Evolutionary conservation across 352 stramenopile species (phyloP).

Genomic region (Phytopythium aichiense): DNA sequence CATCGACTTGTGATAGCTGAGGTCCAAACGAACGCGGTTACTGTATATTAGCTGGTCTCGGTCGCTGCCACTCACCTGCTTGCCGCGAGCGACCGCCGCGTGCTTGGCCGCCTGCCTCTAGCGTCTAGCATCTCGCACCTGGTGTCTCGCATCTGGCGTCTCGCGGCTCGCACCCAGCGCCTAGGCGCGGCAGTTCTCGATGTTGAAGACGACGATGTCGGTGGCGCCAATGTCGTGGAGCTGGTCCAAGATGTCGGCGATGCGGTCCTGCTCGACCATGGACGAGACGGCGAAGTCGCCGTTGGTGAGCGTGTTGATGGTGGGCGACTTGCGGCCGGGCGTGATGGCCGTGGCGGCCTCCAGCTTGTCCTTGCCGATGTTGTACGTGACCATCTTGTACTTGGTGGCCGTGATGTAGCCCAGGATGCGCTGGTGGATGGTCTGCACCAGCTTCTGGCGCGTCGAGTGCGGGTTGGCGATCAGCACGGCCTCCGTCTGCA

Average conservation of each 20-base stretch:
- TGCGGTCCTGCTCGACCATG: constrained; percentile 89
- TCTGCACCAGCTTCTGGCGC: constrained; percentile 66
- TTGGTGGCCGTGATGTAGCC: constrained; percentile 96
- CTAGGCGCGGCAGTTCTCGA: constrained; percentile 92
- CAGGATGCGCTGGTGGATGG: constrained; percentile 92
- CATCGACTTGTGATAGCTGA: constrained; percentile 3
- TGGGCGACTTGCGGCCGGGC: constrained; percentile 92
- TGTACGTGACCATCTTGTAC: constrained; percentile 98
- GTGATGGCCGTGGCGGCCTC: constrained; percentile 88
- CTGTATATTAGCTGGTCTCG: not conserved
- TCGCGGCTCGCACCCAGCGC: too few species aligned
- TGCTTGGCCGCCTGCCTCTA: not conserved
- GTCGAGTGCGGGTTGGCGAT: constrained; percentile 82
- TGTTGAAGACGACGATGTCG: constrained; percentile 96
- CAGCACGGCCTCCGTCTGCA: constrained; percentile 91
- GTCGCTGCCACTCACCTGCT: not conserved
- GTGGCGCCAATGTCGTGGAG: constrained; percentile 93
- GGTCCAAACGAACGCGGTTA: not conserved
- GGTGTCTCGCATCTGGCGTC: too few species aligned
- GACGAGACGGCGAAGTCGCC: constrained; percentile 88
- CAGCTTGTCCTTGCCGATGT: constrained; percentile 90
- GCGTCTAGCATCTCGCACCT: too few species aligned
- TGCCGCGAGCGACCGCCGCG: not conserved
- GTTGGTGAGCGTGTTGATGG: constrained; percentile 88
- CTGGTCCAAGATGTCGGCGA: constrained; percentile 95